Evolutionary conservation across 768 basidiomycete genomes (phyloP).

Genomic region (Ephemerocybe angulata): DNA sequence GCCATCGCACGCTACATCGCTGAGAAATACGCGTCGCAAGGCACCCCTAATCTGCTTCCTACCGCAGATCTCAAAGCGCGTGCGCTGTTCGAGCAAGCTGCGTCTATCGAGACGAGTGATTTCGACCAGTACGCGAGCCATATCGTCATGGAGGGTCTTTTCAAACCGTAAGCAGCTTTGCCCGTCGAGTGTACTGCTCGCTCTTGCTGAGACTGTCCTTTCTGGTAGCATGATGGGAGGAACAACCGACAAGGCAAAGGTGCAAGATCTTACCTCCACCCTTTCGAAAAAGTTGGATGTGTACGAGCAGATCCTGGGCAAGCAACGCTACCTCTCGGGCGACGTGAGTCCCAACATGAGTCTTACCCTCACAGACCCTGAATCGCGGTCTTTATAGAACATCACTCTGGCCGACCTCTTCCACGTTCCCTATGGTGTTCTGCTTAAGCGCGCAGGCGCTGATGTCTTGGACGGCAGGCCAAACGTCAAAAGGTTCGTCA

Average conservation of each 20-base stretch:
- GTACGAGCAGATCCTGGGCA: constrained; percentile 52
- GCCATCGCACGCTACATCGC: constrained; percentile 57
- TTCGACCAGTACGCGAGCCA: constrained; percentile 39
- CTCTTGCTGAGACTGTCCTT: background rate
- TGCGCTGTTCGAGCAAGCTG: constrained; percentile 41
- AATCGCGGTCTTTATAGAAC: constrained; percentile 22
- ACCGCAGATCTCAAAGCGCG: constrained; percentile 24
- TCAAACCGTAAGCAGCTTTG: constrained; percentile 37
- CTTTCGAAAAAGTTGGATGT: constrained; percentile 41
- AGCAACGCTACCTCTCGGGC: constrained; percentile 53
- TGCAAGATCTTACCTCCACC: constrained; percentile 24
- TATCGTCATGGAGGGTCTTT: constrained; percentile 44
- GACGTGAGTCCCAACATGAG: constrained; percentile 37
- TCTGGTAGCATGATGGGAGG: constrained; percentile 9
- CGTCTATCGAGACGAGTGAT: constrained; percentile 46
- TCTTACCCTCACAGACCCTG: background rate
- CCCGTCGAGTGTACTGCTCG: background rate
- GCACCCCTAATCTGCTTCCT: constrained; percentile 41
- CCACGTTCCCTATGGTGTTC: constrained; percentile 39
- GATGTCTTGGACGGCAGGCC: constrained; percentile 37
- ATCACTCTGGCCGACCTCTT: constrained; percentile 48
- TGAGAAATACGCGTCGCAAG: constrained; percentile 46
- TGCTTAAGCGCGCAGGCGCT: constrained; percentile 24
- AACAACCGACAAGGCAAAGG: constrained; percentile 16
- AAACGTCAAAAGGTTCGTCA: constrained; percentile 35